Percentiles rank a stretch among this genome's conserved stretches.
These are phyloP conservation scores for Scleromitrula shiraiana DNA, from an alignment of 2,329 filamentous ascomycete genomes.

Conservation along the genomic window DNA sequence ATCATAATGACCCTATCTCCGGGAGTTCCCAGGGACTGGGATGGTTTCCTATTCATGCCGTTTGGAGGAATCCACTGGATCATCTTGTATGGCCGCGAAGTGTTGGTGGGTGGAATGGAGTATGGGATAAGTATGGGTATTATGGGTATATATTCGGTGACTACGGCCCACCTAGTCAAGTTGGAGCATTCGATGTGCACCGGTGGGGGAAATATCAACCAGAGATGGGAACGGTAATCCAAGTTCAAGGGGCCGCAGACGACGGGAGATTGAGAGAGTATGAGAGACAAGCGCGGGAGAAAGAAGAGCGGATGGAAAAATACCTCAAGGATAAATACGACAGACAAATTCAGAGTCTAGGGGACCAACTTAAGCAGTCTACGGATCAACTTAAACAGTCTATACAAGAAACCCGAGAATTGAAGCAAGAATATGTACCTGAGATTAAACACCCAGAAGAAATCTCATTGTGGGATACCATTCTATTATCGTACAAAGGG, in stretches of 20 bases:
- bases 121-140: conserved; percentile 1
- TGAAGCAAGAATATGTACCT: too few species aligned
- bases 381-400: too few species aligned
- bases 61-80: background rate
- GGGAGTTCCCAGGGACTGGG: background rate
- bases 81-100: background rate
- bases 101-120: background rate
- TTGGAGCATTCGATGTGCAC: background rate
- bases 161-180: background rate
- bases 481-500: too few species aligned
- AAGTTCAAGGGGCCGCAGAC: background rate
- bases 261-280: background rate
- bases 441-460: too few species aligned
- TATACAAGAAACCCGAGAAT: too few species aligned
- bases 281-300: background rate
- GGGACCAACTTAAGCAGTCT: too few species aligned
- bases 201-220: background rate
- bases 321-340: too few species aligned
- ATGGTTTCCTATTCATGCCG: background rate
- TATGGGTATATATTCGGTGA: background rate
- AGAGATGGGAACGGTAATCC: background rate
- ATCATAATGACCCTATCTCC: background rate
- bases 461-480: too few species aligned
- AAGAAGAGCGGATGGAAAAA: too few species aligned
- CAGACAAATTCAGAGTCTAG: too few species aligned